Conservation (phyloP, 345 rosid genomes). For the Rhizophora mangle region DNA sequence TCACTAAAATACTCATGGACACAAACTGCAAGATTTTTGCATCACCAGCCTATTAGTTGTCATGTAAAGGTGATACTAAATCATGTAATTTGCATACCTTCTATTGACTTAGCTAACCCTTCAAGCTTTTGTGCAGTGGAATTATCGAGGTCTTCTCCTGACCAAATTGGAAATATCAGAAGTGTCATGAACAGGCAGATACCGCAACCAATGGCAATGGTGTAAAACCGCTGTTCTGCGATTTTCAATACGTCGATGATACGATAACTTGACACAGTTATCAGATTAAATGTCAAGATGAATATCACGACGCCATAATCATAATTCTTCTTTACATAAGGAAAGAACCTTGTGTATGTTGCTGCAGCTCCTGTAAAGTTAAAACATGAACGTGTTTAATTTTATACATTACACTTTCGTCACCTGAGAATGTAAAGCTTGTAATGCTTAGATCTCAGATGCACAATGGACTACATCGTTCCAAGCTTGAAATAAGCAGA, state of each 20-base stretch:
- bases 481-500: too few relatives aligned
- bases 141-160: slow-evolving; percentile 80
- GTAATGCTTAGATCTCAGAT: too few relatives aligned
- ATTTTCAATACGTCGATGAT: slow-evolving; percentile 53
- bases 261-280: slow-evolving; percentile 78
- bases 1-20: slow-evolving; percentile 63
- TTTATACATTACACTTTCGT: not conserved
- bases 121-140: slow-evolving; percentile 65
- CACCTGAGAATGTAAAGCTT: not conserved
- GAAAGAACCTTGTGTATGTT: slow-evolving; percentile 76
- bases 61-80: not conserved
- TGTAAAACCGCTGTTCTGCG: slow-evolving; percentile 63
- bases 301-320: slow-evolving; percentile 89
- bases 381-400: not conserved
- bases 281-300: slow-evolving; percentile 74
- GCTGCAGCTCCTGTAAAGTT: slow-evolving; percentile 54
- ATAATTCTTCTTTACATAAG: slow-evolving; percentile 75
- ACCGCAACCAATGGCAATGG: slow-evolving; percentile 71
- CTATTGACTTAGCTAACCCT: slow-evolving; percentile 67
- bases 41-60: not conserved
- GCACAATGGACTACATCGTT: too few relatives aligned
- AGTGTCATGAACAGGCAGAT: slow-evolving; percentile 75
- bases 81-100: slow-evolving; percentile 39
- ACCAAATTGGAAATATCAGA: slow-evolving; percentile 75
- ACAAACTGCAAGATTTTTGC: slow-evolving; percentile 47